Conservation (phyloP, 148 eudicot genomes). For the Rhododendron mucronatum region DNA sequence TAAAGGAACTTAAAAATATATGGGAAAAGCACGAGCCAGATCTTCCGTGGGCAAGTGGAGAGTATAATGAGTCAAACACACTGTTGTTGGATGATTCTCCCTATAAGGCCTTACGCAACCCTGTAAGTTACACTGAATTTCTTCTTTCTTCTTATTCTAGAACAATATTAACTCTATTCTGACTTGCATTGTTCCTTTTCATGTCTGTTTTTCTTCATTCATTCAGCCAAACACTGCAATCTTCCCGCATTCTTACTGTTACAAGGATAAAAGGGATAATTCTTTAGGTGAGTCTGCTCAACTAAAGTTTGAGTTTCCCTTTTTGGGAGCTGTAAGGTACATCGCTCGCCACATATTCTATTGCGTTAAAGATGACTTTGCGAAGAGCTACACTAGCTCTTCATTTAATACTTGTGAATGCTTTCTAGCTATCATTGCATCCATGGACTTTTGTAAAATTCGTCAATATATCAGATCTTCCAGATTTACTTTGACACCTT, state of each 20-base stretch:
- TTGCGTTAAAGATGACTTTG: not conserved
- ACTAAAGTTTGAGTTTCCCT: not conserved
- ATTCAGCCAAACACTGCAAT: constrained; percentile 74
- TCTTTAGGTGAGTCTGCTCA: constrained; percentile 58
- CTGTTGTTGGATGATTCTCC: constrained; percentile 90
- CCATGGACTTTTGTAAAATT: not conserved
- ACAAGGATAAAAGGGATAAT: constrained; percentile 36
- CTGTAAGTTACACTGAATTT: constrained; percentile 44
- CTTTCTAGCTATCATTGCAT: not conserved
- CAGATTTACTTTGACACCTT: not conserved
- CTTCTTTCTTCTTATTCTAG: not conserved
- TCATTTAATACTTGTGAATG: not conserved
- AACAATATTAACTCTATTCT: constrained; percentile 2
- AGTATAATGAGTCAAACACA: constrained; percentile 76
- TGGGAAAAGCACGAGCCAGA: constrained; percentile 47
- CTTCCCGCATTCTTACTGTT: constrained; percentile 56
- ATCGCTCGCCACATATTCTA: not conserved
- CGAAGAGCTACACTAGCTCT: not conserved
- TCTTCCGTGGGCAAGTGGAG: constrained; percentile 74
- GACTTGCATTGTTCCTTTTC: not conserved
- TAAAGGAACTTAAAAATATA: constrained; percentile 68
- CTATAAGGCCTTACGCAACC: constrained; percentile 76
- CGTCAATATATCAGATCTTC: not conserved
- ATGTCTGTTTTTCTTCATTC: not conserved
- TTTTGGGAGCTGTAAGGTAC: not conserved